Evolutionary conservation across 352 stramenopile genomes (phyloP).

Genomic region (Phytophthora podocarpi): DNA sequence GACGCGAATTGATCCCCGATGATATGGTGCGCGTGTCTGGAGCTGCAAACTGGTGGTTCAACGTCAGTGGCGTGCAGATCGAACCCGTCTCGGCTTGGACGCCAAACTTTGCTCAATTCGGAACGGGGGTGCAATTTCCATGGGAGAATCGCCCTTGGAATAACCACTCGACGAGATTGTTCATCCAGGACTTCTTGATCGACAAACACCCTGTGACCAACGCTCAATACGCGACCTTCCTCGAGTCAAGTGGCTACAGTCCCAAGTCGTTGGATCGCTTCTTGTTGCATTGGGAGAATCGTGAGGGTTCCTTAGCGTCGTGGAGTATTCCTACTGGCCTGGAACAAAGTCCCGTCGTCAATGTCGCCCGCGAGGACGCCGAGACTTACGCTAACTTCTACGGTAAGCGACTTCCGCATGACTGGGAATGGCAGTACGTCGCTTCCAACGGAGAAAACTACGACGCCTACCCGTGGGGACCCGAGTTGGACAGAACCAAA

Average conservation of each 20-base stretch:
- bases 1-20: not conserved
- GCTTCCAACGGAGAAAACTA: slow-evolving; percentile 72
- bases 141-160: slow-evolving; percentile 84
- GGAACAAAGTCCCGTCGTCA: slow-evolving; percentile 72
- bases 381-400: slow-evolving; percentile 71
- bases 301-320: slow-evolving; percentile 21
- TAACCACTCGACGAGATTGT: slow-evolving; percentile 68
- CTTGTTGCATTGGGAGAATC: slow-evolving; percentile 74
- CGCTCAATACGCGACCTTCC: slow-evolving; percentile 62
- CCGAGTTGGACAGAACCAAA: slow-evolving; percentile 36
- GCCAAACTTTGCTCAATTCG: slow-evolving; percentile 55
- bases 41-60: slow-evolving; percentile 73
- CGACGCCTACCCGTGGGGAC: slow-evolving; percentile 64
- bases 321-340: slow-evolving; percentile 58
- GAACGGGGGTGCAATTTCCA: slow-evolving; percentile 82
- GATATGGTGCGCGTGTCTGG: slow-evolving; percentile 62
- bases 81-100: slow-evolving; percentile 78
- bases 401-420: slow-evolving; percentile 74
- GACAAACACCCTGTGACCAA: slow-evolving; percentile 85
- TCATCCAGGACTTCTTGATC: slow-evolving; percentile 74
- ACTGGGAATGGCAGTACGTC: slow-evolving; percentile 90
- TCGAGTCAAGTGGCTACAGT: slow-evolving; percentile 56
- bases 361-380: slow-evolving; percentile 78
- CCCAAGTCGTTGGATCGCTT: slow-evolving; percentile 67
- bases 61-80: slow-evolving; percentile 80